phyloP scores from a whole-genome alignment of 495 filamentous ascomycete species.

The Aspergillus egyptiacus region DNA sequence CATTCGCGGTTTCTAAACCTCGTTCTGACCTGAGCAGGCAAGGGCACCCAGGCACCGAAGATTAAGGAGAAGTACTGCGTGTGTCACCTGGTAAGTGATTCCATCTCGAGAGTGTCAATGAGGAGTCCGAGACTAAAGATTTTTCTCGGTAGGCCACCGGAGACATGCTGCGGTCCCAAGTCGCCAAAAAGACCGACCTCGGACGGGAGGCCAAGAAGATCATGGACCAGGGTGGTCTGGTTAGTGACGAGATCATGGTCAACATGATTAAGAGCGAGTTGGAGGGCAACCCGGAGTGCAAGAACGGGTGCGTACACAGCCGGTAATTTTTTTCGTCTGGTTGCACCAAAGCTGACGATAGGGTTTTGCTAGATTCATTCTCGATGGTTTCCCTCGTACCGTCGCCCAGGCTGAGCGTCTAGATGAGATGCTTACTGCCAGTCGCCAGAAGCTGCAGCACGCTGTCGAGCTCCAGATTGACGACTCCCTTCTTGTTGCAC shows the following conservation, averaged over 20 bases:
- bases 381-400: slow-evolving; percentile 96
- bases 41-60: slow-evolving; percentile 96
- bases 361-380: slow-evolving; percentile 70
- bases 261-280: slow-evolving; percentile 99
- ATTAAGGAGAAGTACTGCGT: slow-evolving; percentile 96
- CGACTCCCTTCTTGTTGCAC: slow-evolving; percentile 83
- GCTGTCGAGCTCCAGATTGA: slow-evolving; percentile 96
- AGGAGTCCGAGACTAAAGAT: not conserved
- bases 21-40: slow-evolving; percentile 56
- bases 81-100: slow-evolving; percentile 81
- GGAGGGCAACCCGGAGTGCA: slow-evolving; percentile 88
- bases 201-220: slow-evolving; percentile 99
- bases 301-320: slow-evolving; percentile 73
- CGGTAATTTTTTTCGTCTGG: not conserved
- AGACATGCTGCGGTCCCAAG: slow-evolving; percentile 98
- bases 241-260: slow-evolving; percentile 98
- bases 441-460: slow-evolving; percentile 78
- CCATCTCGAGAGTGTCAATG: not conserved
- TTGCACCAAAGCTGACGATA: slow-evolving; percentile 9
- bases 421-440: slow-evolving; percentile 76
- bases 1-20: too few relatives aligned
- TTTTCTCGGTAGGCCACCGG: slow-evolving; percentile 72
- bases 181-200: slow-evolving; percentile 93
- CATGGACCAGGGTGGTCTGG: slow-evolving; percentile 96
- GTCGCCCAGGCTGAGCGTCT: slow-evolving; percentile 91